These are phyloP conservation scores for Calonectria ilicicola DNA, from an alignment of 2,329 filamentous ascomycete species.

Conservation along the genomic window DNA sequence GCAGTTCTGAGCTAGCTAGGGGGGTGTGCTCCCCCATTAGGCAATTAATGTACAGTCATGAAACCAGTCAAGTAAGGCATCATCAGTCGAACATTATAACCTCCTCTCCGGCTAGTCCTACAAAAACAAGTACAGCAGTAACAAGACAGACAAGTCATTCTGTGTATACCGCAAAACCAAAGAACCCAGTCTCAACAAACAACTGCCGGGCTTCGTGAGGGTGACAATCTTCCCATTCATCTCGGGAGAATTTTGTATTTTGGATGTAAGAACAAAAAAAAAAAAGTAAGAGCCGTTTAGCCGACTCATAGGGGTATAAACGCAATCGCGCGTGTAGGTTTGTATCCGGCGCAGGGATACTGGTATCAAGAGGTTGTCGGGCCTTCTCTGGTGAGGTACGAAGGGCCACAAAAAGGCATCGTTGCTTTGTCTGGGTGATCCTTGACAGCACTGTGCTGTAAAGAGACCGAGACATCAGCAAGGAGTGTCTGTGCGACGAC, in stretches of 20 bases:
- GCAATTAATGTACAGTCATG: constrained; percentile 41
- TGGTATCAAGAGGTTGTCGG: constrained; percentile 42
- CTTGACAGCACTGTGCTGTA: constrained; percentile 7
- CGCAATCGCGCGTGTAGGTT: constrained; percentile 39
- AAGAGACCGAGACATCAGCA: constrained; percentile 37
- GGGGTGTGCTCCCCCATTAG: constrained; percentile 22
- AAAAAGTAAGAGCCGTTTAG: constrained; percentile 28
- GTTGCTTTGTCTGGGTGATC: constrained; percentile 23
- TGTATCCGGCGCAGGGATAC: constrained; percentile 40
- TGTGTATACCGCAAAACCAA: constrained; percentile 38
- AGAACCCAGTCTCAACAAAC: constrained; percentile 28
- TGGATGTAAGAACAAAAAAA: constrained; percentile 38
- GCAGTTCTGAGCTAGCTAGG: constrained; percentile 42
- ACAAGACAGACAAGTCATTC: constrained; percentile 28
- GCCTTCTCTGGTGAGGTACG: constrained; percentile 24
- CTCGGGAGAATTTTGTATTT: constrained; percentile 10
- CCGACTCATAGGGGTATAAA: constrained; percentile 40
- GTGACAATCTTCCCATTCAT: constrained; percentile 34
- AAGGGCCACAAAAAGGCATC: constrained; percentile 32
- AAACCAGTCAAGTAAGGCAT: constrained; percentile 32
- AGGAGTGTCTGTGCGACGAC: constrained; percentile 35
- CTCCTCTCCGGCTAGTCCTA: constrained; percentile 42
- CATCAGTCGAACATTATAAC: constrained; percentile 26
- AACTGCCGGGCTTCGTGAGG: constrained; percentile 36
- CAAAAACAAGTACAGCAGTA: constrained; percentile 40